Base-by-base conservation (phyloP, 2,329 filamentous ascomycete species). In the Trichoderma sp. region DNA sequence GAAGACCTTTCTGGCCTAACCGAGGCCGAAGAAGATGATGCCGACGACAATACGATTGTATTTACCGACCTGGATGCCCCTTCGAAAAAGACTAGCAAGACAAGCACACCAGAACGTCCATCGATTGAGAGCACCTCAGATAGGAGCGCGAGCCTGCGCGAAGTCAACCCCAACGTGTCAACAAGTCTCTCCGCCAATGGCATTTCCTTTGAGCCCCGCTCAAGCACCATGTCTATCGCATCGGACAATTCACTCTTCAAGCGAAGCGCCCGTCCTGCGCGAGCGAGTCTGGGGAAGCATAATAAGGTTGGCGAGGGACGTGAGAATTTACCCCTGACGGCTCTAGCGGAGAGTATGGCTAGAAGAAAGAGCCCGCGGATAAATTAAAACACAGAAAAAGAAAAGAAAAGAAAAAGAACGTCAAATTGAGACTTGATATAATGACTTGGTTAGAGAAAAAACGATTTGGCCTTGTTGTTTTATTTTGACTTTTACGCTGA, bases 311-410 rank as follows among this genome's bases (percentile, higher is more conserved):
- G 81, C 0, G 87, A 89, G 65, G 89, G 88, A 7, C 82, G 87
- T 60, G 89, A 91, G 82, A 91, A 91, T 75, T 76, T 88, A 75
- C 86, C 87, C 50, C 84, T 85, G 8, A 77, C 82, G 67, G 83
- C 84, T n/a, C 85, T 88, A 77, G 83, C 85, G 24, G 84, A 88
- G 80, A 87, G 87, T 68, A 77, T 85, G 33, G 83, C 85, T 74
- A 86, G 86, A 81, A 87, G 89, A 81, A 90, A 90, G 84, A 91
- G 89, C 77, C 88, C 89, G 4, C 82, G 89, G 74, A 80, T 90
- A 75, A 85, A 85, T 69, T 86, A 77, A 78, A 53, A 16, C 21
- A 60, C 72, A 31, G 59, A 11, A 29, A 24, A 12, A 16, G 3
- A 6, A 33, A 18, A 16, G 9, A 12, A 12, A 7, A 12, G 24